These are phyloP conservation scores for Aspergillaceae sp. DNA, from an alignment of 2,329 filamentous ascomycete species.

Conservation along the genomic window DNA sequence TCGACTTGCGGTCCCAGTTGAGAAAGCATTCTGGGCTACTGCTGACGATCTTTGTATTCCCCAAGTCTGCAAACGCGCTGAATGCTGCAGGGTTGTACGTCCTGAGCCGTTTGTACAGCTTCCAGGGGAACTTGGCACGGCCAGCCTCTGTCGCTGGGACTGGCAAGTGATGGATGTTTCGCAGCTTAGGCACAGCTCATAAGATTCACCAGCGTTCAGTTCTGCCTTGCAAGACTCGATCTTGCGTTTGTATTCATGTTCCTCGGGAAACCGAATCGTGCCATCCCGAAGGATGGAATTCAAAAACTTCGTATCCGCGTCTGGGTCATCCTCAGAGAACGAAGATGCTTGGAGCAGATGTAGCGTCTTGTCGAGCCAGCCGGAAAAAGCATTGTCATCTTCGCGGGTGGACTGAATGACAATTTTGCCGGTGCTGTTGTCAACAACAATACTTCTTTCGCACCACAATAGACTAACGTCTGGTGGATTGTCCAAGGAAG, in stretches of 20 bases:
- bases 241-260: constrained; percentile 54
- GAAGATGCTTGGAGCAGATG: constrained; percentile 17
- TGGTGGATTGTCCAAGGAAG: constrained; percentile 39
- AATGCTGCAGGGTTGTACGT: constrained; percentile 72
- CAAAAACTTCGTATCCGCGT: constrained; percentile 13
- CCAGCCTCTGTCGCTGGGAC: constrained; percentile 12
- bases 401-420: constrained; percentile 58
- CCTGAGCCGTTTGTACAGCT: constrained; percentile 62
- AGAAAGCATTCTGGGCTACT: constrained; percentile 88
- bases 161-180: constrained; percentile 55
- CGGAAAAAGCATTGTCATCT: constrained; percentile 35
- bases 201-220: constrained; percentile 70
- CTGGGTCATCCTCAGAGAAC: constrained; percentile 1
- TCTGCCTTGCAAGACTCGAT: constrained; percentile 61
- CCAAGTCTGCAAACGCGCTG: constrained; percentile 69
- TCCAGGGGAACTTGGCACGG: constrained; percentile 48
- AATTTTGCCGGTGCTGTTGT: constrained; percentile 55
- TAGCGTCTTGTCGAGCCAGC: constrained; percentile 34
- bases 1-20: constrained; percentile 48
- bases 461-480: constrained; percentile 72
- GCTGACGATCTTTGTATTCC: constrained; percentile 62
- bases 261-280: constrained; percentile 27
- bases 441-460: constrained; percentile 66
- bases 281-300: constrained; percentile 24
- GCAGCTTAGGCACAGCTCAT: constrained; percentile 75